Conservation (phyloP, 2,329 filamentous ascomycete genomes). For the Fonsecaea pedrosoi region DNA sequence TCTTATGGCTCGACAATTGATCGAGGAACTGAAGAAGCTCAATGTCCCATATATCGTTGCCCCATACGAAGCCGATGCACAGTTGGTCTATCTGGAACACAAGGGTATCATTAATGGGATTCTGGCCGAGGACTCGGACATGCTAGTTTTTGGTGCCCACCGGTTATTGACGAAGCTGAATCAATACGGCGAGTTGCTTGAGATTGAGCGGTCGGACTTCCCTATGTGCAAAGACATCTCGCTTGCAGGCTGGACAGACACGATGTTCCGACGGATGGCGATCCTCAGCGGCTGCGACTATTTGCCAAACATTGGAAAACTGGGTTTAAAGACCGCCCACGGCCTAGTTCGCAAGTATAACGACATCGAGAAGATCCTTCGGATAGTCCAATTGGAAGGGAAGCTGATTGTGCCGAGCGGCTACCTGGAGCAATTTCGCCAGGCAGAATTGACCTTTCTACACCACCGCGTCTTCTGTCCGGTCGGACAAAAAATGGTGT, state of each 20-base stretch:
- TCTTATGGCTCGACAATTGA: constrained; percentile 89
- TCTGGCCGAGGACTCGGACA: constrained; percentile 93
- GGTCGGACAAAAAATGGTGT: constrained; percentile 70
- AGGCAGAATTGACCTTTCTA: constrained; percentile 90
- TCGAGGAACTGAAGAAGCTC: constrained; percentile 85
- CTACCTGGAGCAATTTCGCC: constrained; percentile 80
- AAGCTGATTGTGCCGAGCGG: constrained; percentile 80
- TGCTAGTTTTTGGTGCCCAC: constrained; percentile 93
- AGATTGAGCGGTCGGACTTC: constrained; percentile 89
- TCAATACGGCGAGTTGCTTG: constrained; percentile 89
- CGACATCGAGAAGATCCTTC: constrained; percentile 79
- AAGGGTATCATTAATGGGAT: constrained; percentile 85
- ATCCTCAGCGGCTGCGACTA: constrained; percentile 98
- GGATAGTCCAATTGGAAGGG: constrained; percentile 85
- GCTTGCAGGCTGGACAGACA: constrained; percentile 88
- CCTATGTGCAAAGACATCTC: constrained; percentile 86
- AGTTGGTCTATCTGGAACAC: constrained; percentile 90
- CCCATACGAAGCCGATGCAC: constrained; percentile 96
- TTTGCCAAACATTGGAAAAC: constrained; percentile 78
- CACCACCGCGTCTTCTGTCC: constrained; percentile 96
- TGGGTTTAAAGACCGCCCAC: constrained; percentile 94
- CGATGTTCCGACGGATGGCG: constrained; percentile 91
- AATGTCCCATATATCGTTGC: constrained; percentile 88
- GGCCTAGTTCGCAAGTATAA: constrained; percentile 89
- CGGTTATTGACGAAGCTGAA: constrained; percentile 91